Percentiles rank a stretch among this genome's conserved stretches.
These are phyloP conservation scores for Neofusicoccum laricinum DNA, from an alignment of 2,329 filamentous ascomycete genomes.

Conservation along the genomic window DNA sequence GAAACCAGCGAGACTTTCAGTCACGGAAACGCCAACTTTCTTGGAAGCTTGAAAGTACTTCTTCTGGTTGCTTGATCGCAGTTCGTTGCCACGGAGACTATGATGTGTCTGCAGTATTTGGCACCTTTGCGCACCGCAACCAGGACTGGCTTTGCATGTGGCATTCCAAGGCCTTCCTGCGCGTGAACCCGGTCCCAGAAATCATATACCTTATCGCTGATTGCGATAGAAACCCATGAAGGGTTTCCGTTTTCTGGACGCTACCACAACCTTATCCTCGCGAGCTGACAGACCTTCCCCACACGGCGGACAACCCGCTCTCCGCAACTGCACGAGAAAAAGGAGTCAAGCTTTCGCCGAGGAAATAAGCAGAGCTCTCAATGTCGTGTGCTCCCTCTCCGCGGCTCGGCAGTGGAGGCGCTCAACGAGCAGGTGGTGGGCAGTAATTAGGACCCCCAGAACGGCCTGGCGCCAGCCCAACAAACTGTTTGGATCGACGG, in stretches of 20 bases:
- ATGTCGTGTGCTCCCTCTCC: neutral
- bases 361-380: neutral
- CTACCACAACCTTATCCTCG: slow-evolving; percentile 1
- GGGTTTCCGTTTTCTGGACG: neutral
- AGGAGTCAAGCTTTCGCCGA: too few relatives aligned
- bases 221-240: neutral
- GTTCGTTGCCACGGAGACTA: neutral
- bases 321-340: neutral
- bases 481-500: neutral
- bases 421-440: neutral
- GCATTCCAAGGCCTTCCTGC: neutral
- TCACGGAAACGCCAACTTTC: neutral
- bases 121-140: neutral
- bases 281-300: neutral
- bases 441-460: neutral
- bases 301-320: neutral
- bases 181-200: neutral
- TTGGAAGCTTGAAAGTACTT: slow-evolving; percentile 1
- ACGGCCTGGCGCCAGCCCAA: slow-evolving; percentile 2
- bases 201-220: neutral
- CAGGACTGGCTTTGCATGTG: neutral
- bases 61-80: neutral
- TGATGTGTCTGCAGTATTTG: neutral
- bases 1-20: too few relatives aligned
- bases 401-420: neutral